phyloP scores from a whole-genome alignment of 2,329 filamentous ascomycete species.

The Exophiala sp. region DNA sequence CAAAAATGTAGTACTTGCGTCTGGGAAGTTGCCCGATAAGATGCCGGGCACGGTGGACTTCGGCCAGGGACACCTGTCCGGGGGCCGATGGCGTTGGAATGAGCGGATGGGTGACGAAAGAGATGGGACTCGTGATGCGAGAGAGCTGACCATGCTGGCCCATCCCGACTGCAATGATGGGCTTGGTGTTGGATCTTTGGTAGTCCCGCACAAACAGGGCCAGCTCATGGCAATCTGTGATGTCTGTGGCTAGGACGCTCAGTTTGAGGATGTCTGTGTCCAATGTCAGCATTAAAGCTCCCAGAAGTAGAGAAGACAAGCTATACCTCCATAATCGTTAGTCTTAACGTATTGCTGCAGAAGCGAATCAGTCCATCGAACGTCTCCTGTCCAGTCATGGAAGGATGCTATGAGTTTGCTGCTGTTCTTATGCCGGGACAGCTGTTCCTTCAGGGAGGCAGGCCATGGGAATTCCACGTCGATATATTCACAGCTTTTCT shows the following conservation, averaged over 20 bases:
- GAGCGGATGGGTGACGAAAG: constrained; percentile 78
- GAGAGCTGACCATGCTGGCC: constrained; percentile 79
- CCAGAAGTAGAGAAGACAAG: background rate
- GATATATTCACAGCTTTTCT: constrained; percentile 86
- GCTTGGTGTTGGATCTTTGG: constrained; percentile 61
- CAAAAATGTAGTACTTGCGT: constrained; percentile 38
- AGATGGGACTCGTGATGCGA: constrained; percentile 74
- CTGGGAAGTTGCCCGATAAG: constrained; percentile 75
- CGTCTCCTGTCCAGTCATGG: constrained; percentile 77
- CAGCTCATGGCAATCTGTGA: constrained; percentile 82
- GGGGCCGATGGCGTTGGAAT: constrained; percentile 79
- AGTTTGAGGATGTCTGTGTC: constrained; percentile 87
- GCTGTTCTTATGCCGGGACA: constrained; percentile 66
- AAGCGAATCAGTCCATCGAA: constrained; percentile 72
- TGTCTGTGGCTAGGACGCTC: constrained; percentile 74
- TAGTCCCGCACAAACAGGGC: constrained; percentile 81
- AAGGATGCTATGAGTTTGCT: constrained; percentile 88
- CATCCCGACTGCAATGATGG: constrained; percentile 81
- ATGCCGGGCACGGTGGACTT: constrained; percentile 74
- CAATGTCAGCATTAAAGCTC: constrained; percentile 32
- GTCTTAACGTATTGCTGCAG: constrained; percentile 66
- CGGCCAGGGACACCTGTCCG: constrained; percentile 75
- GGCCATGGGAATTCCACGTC: constrained; percentile 85
- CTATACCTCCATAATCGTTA: constrained; percentile 43
- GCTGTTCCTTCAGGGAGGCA: constrained; percentile 61